A percentile compares a stretch with the other conserved stretches of the same genome.
Conservation (phyloP, 169 alveolate species). For the Condylostoma magnum region DNA sequence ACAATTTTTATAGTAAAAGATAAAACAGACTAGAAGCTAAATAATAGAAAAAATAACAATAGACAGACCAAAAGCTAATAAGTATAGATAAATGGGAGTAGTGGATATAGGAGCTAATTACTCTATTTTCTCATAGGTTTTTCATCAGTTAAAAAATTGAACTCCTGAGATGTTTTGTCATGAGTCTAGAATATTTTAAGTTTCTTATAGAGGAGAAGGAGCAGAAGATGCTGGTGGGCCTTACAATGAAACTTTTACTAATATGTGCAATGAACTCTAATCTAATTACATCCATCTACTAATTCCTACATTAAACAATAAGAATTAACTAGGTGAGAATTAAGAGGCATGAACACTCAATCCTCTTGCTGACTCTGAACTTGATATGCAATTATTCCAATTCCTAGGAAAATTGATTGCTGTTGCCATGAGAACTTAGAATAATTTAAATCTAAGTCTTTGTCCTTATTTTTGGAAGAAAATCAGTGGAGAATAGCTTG, state of each 20-base stretch:
- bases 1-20: too few species aligned
- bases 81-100: not conserved
- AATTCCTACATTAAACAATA: not conserved
- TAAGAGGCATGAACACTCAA: not conserved
- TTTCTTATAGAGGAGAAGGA: too few species aligned
- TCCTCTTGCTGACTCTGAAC: not conserved
- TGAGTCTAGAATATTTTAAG: too few species aligned
- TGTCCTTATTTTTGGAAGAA: not conserved
- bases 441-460: not conserved
- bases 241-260: not conserved
- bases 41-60: not conserved
- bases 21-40: too few species aligned
- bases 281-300: not conserved
- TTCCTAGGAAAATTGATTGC: not conserved
- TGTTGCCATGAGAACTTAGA: not conserved
- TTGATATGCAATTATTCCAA: not conserved
- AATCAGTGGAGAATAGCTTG: not conserved
- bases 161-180: not conserved
- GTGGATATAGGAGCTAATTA: conserved; percentile 13
- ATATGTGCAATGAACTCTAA: not conserved
- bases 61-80: conserved; percentile 22
- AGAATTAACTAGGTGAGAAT: not conserved
- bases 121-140: not conserved
- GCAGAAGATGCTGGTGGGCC: too few species aligned
- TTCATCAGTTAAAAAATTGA: not conserved